Conservation (phyloP, 2,329 filamentous ascomycete genomes). For the Phialophora verrucosa region DNA sequence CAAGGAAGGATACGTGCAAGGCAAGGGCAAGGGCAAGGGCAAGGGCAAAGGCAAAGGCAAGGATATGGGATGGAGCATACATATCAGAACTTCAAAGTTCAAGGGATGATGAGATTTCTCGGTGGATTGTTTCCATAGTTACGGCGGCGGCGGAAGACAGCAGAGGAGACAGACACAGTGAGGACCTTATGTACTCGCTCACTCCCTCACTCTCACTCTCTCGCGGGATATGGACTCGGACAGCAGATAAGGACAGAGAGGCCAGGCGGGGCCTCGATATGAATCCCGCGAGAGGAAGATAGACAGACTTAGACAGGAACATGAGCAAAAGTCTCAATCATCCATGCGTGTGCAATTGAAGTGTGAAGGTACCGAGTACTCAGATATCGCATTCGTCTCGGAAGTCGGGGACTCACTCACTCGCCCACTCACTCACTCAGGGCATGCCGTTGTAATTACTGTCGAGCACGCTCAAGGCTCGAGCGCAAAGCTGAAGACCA, state of each 20-base stretch:
- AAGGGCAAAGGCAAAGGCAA: background rate
- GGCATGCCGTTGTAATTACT: too few species aligned
- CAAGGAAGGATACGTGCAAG: background rate
- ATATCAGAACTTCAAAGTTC: too few species aligned
- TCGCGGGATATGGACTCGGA: background rate
- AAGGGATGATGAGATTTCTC: too few species aligned
- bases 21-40: too few species aligned
- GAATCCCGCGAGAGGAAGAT: background rate
- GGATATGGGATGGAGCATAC: too few species aligned
- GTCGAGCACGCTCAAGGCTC: too few species aligned
- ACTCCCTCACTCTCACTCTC: background rate
- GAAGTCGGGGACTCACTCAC: too few species aligned
- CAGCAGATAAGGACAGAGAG: background rate
- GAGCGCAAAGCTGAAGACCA: background rate
- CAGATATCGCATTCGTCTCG: too few species aligned
- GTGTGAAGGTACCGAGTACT: too few species aligned
- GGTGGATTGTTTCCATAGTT: background rate
- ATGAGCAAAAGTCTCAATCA: background rate
- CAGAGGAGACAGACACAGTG: background rate
- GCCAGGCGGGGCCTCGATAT: background rate
- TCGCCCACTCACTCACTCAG: too few species aligned
- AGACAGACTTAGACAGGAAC: background rate
- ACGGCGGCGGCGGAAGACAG: background rate
- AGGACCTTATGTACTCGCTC: background rate
- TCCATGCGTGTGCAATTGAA: too few species aligned